Conservation (phyloP, 345 rosid genomes). For the Bruguiera gymnorhiza region DNA sequence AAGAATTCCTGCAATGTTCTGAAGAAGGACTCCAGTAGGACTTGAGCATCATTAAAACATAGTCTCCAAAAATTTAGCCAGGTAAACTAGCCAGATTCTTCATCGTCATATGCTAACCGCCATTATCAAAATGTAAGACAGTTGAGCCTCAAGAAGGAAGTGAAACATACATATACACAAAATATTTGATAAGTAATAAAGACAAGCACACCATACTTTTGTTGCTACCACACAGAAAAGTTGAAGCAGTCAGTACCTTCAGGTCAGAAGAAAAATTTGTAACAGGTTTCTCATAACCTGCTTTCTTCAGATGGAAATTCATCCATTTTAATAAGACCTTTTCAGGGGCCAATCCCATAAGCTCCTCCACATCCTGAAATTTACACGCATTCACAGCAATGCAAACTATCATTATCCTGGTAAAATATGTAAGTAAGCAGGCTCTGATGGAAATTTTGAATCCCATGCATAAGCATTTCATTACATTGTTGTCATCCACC, state of each 20-base stretch:
- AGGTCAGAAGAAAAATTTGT: slow-evolving; percentile 79
- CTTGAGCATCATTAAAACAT: background rate
- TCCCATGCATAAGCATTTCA: slow-evolving; percentile 12
- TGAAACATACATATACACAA: background rate
- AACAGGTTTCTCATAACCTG: slow-evolving; percentile 78
- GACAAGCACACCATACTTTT: background rate
- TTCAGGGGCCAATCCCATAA: slow-evolving; percentile 85
- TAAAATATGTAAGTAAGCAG: background rate
- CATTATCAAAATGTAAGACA: background rate
- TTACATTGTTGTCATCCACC: slow-evolving; percentile 76
- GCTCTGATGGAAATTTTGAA: slow-evolving; percentile 3
- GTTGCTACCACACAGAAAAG: slow-evolving; percentile 5
- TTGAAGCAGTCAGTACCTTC: slow-evolving; percentile 48
- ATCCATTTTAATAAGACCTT: slow-evolving; percentile 83
- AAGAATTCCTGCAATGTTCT: background rate
- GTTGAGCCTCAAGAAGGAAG: background rate
- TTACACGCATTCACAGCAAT: slow-evolving; percentile 9
- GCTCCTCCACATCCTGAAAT: slow-evolving; percentile 83
- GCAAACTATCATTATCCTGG: background rate
- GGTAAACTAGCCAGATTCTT: too few relatives aligned
- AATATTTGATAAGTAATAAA: background rate
- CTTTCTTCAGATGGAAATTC: slow-evolving; percentile 90
- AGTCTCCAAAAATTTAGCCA: background rate
- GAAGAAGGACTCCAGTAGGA: background rate
- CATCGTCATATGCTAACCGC: background rate